phyloP scores from a whole-genome alignment of 805 yeast species.

The Lipomyces oligophaga region DNA sequence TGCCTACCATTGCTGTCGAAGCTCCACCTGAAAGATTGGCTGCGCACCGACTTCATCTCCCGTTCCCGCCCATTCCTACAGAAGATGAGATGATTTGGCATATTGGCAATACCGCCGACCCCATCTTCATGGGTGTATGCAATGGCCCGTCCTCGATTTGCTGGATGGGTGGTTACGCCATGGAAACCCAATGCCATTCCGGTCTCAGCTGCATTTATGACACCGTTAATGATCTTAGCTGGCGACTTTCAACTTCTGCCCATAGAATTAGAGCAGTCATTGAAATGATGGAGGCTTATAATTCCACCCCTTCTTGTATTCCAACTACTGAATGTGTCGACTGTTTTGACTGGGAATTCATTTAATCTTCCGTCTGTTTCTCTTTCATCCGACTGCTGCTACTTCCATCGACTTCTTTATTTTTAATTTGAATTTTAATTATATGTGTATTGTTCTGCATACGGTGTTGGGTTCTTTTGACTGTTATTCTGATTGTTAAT shows the following conservation, averaged over 20 bases:
- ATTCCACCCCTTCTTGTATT: conserved; percentile 68
- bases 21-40: conserved; percentile 92
- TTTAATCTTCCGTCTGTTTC: too few relatives aligned
- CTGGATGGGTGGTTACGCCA: conserved; percentile 90
- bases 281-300: conserved; percentile 63
- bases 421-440: neutral
- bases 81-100: conserved; percentile 88
- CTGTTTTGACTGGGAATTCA: conserved; percentile 29
- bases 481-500: neutral
- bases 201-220: conserved; percentile 87
- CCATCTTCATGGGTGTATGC: conserved; percentile 94
- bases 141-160: conserved; percentile 91
- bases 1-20: conserved; percentile 87
- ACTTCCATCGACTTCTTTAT: neutral
- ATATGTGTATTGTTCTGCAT: neutral
- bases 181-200: conserved; percentile 94
- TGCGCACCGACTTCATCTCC: conserved; percentile 78
- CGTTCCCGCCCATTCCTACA: conserved; percentile 72
- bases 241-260: conserved; percentile 85
- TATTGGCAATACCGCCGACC: conserved; percentile 95
- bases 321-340: conserved; percentile 22
- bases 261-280: conserved; percentile 91
- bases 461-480: conserved; percentile 7
- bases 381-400: neutral
- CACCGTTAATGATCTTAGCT: conserved; percentile 69